phyloP scores from a whole-genome alignment of 2,329 filamentous ascomycete species.

The Microdochium nivale region DNA sequence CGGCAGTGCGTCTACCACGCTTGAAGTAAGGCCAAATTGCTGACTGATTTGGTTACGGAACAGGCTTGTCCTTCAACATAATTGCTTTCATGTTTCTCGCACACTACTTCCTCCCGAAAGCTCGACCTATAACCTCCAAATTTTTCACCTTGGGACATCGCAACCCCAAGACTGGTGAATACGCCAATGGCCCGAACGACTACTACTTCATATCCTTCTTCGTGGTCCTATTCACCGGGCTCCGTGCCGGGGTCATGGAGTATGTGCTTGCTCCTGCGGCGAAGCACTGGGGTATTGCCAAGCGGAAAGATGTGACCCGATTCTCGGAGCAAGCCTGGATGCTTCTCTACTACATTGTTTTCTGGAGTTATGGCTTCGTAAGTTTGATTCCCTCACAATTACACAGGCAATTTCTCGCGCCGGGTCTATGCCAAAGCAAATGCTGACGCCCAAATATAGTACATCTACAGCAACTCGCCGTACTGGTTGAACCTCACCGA shows the following conservation, averaged over 20 bases:
- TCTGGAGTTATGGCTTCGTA: constrained; percentile 81
- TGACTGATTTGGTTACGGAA: background rate
- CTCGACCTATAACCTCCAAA: constrained; percentile 70
- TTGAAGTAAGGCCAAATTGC: background rate
- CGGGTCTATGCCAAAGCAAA: background rate
- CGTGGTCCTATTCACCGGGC: constrained; percentile 76
- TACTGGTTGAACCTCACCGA: constrained; percentile 71
- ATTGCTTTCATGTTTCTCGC: constrained; percentile 74
- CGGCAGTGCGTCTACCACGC: constrained; percentile 1
- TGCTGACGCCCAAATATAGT: constrained; percentile 38
- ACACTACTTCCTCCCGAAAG: constrained; percentile 73
- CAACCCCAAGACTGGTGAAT: constrained; percentile 58
- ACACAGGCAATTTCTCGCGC: background rate
- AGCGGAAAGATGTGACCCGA: constrained; percentile 66
- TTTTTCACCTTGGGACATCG: constrained; percentile 86
- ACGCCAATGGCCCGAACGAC: constrained; percentile 74
- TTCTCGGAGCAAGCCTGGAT: constrained; percentile 96
- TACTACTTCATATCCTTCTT: constrained; percentile 67
- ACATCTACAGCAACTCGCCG: constrained; percentile 67
- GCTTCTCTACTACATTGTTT: constrained; percentile 70
- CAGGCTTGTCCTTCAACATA: constrained; percentile 79
- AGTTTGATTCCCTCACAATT: constrained; percentile 18
- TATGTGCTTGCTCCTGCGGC: constrained; percentile 77
- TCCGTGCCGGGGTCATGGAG: constrained; percentile 80
- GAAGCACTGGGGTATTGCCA: constrained; percentile 61